Evolutionary conservation across 352 stramenopile species (phyloP).

Genomic region (Pythium biforme): DNA sequence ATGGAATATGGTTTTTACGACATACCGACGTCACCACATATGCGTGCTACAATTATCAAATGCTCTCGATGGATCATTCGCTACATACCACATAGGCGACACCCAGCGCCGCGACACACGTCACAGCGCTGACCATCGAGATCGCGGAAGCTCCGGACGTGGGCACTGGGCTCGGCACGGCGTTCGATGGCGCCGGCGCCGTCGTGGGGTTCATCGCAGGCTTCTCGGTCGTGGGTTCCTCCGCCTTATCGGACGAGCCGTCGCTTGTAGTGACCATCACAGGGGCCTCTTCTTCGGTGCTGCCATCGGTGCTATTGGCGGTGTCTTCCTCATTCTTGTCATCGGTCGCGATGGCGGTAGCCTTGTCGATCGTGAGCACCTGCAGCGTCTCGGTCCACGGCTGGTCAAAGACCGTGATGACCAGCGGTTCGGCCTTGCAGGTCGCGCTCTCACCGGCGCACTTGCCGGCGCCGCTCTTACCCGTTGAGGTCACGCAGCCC

Average conservation of each 20-base stretch:
- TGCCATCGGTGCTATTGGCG: slow-evolving; percentile 13
- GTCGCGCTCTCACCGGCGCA: slow-evolving; percentile 32
- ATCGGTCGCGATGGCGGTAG: not conserved
- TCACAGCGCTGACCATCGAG: not conserved
- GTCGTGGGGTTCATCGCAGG: not conserved
- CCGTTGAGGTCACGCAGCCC: slow-evolving; percentile 18
- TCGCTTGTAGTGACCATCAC: not conserved
- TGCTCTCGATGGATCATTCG: no score
- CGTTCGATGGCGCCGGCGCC: not conserved
- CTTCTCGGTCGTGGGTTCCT: not conserved
- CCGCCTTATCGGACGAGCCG: not conserved
- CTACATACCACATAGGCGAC: not conserved
- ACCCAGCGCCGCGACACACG: not conserved
- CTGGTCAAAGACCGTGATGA: slow-evolving; percentile 57
- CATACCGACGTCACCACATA: not conserved
- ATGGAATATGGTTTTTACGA: no score
- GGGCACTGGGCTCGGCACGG: not conserved
- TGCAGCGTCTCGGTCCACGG: slow-evolving; percentile 57
- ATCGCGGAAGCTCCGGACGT: not conserved
- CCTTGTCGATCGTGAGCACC: slow-evolving; percentile 43
- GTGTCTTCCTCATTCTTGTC: slow-evolving; percentile 12
- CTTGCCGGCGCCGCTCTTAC: slow-evolving; percentile 30
- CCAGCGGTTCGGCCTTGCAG: slow-evolving; percentile 35
- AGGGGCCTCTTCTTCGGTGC: not conserved
- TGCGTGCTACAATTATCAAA: no score